These are phyloP conservation scores for Ceratocystis cubensis DNA, from an alignment of 2,329 filamentous ascomycete species.

Conservation along the genomic window DNA sequence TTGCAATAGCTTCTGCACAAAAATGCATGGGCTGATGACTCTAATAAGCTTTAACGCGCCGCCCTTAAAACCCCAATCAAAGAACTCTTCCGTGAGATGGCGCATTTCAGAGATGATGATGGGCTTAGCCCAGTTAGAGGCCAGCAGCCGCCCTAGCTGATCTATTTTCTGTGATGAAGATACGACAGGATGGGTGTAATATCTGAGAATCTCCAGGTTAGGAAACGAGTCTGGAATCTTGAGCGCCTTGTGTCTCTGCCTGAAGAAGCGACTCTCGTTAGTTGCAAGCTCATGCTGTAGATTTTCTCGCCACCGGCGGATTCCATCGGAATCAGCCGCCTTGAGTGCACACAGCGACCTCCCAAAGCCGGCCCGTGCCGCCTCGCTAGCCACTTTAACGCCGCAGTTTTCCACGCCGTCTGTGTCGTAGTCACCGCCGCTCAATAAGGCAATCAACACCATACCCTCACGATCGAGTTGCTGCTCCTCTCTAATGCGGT, in stretches of 20 bases:
- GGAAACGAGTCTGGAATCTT: slow-evolving; percentile 72
- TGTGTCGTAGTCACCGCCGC: slow-evolving; percentile 85
- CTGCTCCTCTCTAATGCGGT: slow-evolving; percentile 34
- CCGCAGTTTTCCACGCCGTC: slow-evolving; percentile 81
- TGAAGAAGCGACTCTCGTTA: slow-evolving; percentile 74
- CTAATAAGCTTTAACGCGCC: slow-evolving; percentile 78
- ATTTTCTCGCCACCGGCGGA: slow-evolving; percentile 58
- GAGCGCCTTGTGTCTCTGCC: slow-evolving; percentile 59
- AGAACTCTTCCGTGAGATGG: slow-evolving; percentile 62
- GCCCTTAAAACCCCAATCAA: slow-evolving; percentile 69
- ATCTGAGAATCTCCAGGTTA: slow-evolving; percentile 62
- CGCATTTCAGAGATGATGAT: slow-evolving; percentile 57
- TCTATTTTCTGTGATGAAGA: slow-evolving; percentile 49
- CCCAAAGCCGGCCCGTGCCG: slow-evolving; percentile 78
- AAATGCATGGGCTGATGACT: slow-evolving; percentile 62
- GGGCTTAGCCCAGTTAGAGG: slow-evolving; percentile 47
- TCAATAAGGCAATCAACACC: slow-evolving; percentile 88
- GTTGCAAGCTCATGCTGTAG: slow-evolving; percentile 65
- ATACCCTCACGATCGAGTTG: slow-evolving; percentile 75
- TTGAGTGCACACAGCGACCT: slow-evolving; percentile 56
- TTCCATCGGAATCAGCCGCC: slow-evolving; percentile 43
- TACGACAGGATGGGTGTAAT: slow-evolving; percentile 78
- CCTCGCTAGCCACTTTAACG: slow-evolving; percentile 77
- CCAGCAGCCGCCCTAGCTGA: slow-evolving; percentile 34
- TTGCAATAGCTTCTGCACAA: slow-evolving; percentile 46